Evolutionary conservation across 208 protist species (phyloP).

Genomic region (Acanthamoeba pearcei): DNA sequence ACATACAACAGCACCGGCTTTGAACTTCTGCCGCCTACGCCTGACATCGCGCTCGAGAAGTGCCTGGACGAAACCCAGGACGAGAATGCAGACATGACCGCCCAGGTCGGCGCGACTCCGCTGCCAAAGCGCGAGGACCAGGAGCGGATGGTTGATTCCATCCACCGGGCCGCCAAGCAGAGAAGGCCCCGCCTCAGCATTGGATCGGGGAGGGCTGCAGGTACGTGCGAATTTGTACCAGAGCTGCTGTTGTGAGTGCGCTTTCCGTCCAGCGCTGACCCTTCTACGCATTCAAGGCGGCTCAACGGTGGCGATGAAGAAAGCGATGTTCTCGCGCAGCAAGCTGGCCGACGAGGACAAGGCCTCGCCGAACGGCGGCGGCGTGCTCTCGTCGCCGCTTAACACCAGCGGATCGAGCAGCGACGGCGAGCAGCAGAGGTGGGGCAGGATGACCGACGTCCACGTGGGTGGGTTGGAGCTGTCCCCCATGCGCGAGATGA

Average conservation of each 20-base stretch:
- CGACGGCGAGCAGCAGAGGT: not conserved
- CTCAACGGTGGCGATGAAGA: not conserved
- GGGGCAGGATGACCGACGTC: not conserved
- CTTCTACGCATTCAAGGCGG: not conserved
- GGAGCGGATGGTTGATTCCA: conserved; percentile 28
- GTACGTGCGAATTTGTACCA: not conserved
- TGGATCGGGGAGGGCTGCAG: not conserved
- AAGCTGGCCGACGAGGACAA: not conserved
- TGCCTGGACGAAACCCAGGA: not conserved
- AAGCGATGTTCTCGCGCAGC: conserved; percentile 24
- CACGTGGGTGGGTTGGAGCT: not conserved
- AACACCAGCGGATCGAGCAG: not conserved
- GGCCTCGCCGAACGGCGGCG: not conserved
- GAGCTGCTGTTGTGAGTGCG: not conserved
- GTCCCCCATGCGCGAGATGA: conserved; percentile 59
- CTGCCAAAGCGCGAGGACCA: conserved; percentile 34
- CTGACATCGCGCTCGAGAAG: not conserved
- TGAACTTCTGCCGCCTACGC: not conserved
- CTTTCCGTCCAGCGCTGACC: not conserved
- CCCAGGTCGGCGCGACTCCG: not conserved
- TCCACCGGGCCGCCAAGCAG: conserved; percentile 44
- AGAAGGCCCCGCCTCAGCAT: conserved; percentile 23
- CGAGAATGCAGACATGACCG: not conserved
- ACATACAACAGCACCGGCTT: not conserved
- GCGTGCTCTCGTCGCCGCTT: conserved; percentile 1